Conservation (phyloP, 2,329 filamentous ascomycete genomes). For the Dothistroma pini region DNA sequence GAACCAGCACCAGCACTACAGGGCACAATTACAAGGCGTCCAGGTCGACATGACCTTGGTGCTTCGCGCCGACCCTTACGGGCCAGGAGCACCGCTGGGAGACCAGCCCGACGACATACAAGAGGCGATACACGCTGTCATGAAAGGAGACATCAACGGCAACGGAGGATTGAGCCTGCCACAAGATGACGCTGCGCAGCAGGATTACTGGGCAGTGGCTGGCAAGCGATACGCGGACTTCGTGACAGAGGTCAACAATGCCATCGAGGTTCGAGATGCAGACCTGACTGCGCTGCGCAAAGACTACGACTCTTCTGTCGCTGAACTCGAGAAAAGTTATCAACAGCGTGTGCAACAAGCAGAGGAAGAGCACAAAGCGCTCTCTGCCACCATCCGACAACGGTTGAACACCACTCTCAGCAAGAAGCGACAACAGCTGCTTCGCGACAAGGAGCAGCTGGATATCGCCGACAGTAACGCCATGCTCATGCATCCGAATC, state of each 20-base stretch:
- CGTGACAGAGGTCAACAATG: conserved; percentile 79
- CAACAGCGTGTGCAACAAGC: conserved; percentile 60
- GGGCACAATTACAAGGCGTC: conserved; percentile 85
- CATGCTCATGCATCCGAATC: conserved; percentile 61
- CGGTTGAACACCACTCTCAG: conserved; percentile 57
- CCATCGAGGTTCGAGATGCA: conserved; percentile 82
- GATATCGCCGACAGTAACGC: conserved; percentile 65
- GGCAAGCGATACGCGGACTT: conserved; percentile 84
- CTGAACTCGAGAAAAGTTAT: conserved; percentile 55
- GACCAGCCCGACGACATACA: conserved; percentile 63
- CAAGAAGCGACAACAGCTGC: conserved; percentile 54
- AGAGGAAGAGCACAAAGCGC: conserved; percentile 58
- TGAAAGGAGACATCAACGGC: conserved; percentile 22
- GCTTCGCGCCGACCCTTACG: conserved; percentile 77
- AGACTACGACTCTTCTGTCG: conserved; percentile 54
- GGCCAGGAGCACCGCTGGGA: conserved; percentile 61
- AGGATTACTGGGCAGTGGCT: conserved; percentile 62
- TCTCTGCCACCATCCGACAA: conserved; percentile 58
- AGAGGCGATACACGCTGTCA: conserved; percentile 51
- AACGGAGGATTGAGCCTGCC: conserved; percentile 37
- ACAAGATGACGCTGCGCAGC: conserved; percentile 54
- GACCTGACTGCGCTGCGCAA: conserved; percentile 74
- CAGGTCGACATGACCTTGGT: conserved; percentile 87
- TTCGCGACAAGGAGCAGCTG: conserved; percentile 64
- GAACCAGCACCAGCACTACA: conserved; percentile 79